Conservation (phyloP, 2,329 filamentous ascomycete genomes). For the Phoma sp. region DNA sequence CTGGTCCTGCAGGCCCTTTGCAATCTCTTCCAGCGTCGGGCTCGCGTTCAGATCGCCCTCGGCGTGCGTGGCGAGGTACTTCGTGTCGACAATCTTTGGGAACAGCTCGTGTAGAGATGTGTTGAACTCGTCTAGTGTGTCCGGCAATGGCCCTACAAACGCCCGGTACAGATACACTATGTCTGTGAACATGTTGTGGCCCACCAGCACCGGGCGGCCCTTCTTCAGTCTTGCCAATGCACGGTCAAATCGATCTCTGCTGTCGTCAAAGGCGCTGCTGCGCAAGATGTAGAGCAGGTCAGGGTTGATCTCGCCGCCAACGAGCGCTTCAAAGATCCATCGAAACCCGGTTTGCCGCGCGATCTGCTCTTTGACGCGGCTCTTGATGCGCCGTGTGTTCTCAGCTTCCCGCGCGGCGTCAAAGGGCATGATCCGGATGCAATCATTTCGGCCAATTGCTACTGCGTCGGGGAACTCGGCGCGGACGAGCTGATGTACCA, state of each 20-base stretch:
- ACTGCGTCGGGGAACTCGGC: conserved; percentile 63
- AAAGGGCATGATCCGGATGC: conserved; percentile 52
- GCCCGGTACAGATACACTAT: conserved; percentile 69
- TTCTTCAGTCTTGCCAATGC: conserved; percentile 53
- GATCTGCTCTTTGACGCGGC: conserved; percentile 52
- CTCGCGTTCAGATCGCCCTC: conserved; percentile 61
- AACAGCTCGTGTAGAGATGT: conserved; percentile 60
- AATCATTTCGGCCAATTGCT: conserved; percentile 52
- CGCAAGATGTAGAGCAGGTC: conserved; percentile 48
- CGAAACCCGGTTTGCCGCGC: conserved; percentile 57
- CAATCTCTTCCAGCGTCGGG: conserved; percentile 58
- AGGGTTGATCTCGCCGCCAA: conserved; percentile 46
- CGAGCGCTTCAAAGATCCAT: conserved; percentile 59
- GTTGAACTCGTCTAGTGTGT: conserved; percentile 62
- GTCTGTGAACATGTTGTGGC: conserved; percentile 72
- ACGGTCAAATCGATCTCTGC: conserved; percentile 48
- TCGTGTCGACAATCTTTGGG: conserved; percentile 67
- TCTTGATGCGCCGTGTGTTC: conserved; percentile 47
- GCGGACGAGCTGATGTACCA: conserved; percentile 72
- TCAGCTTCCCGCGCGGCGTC: conserved; percentile 55
- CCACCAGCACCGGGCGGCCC: conserved; percentile 62
- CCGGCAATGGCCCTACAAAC: conserved; percentile 66
- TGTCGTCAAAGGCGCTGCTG: conserved; percentile 43
- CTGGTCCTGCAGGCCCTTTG: conserved; percentile 51
- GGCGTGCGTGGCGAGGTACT: conserved; percentile 67